Percentiles rank a stretch among this genome's conserved stretches.
These are phyloP conservation scores for Angomonas ambiguus DNA, from an alignment of 208 protist species.

Conservation along the genomic window DNA sequence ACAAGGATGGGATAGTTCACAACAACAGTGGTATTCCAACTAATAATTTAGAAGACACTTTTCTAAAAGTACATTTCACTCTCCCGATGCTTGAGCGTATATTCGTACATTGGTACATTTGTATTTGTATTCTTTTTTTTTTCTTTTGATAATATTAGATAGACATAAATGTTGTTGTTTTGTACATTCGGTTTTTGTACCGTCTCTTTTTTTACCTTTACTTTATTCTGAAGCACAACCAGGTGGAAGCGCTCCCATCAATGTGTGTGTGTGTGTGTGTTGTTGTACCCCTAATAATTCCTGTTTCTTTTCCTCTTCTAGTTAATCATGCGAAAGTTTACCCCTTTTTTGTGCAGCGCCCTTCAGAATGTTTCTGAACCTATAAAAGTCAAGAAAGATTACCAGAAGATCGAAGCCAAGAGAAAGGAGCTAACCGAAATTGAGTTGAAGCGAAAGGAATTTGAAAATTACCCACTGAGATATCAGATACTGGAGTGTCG, in stretches of 20 bases:
- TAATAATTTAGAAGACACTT: no score
- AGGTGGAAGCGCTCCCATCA: no score
- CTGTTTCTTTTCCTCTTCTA: conserved; percentile 8
- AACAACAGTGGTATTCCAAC: background rate
- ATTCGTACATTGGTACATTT: background rate
- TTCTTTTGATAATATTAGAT: background rate
- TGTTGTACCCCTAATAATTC: no score
- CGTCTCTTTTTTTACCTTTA: background rate
- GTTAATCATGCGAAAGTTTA: conserved; percentile 23
- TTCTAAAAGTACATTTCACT: background rate
- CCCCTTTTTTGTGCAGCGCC: conserved; percentile 29
- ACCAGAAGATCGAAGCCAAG: conserved; percentile 51
- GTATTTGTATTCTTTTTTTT: conserved; percentile 2
- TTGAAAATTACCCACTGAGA: conserved; percentile 60
- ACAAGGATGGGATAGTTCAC: background rate
- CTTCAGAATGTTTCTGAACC: conserved; percentile 40
- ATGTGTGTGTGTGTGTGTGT: no score
- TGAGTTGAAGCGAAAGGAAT: conserved; percentile 51
- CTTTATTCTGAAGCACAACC: no score
- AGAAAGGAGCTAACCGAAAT: conserved; percentile 34
- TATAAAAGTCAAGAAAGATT: conserved; percentile 56
- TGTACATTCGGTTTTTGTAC: background rate
- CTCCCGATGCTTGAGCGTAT: background rate
- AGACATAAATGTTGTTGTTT: background rate
- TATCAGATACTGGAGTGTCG: conserved; percentile 77